Evolutionary conservation across 2,329 filamentous ascomycete species (phyloP).

Genomic region (Ophiostoma quercus): DNA sequence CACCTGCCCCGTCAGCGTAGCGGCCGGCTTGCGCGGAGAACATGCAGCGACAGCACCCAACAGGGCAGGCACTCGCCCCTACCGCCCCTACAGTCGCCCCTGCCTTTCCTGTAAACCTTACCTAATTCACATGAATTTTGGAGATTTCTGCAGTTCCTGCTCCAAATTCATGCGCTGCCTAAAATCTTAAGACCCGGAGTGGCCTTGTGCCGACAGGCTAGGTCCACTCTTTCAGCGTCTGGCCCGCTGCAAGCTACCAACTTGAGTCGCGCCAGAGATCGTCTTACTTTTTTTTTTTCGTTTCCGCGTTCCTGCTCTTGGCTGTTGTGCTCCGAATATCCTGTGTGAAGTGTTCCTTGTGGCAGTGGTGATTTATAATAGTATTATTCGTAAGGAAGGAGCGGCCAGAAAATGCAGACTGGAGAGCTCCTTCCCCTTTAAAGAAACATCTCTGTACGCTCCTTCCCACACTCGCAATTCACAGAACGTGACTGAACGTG

Average conservation of each 20-base stretch:
- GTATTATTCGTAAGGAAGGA: neutral
- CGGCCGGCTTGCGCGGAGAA: neutral
- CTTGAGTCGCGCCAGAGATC: slow-evolving; percentile 14
- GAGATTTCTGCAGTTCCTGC: neutral
- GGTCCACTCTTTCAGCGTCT: slow-evolving; percentile 11
- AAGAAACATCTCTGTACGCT: neutral
- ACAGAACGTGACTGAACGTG: slow-evolving; percentile 1
- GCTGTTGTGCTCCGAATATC: neutral
- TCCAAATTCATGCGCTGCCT: slow-evolving; percentile 2
- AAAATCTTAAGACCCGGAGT: slow-evolving; percentile 12
- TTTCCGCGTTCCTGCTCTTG: slow-evolving; percentile 8
- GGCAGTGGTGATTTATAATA: neutral
- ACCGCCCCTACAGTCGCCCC: neutral
- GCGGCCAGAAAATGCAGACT: neutral
- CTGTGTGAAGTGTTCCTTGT: neutral
- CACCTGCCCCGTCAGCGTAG: neutral
- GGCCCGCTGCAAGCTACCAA: slow-evolving; percentile 7
- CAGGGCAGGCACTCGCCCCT: neutral
- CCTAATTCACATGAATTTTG: neutral
- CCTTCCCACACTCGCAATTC: neutral
- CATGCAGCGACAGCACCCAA: neutral
- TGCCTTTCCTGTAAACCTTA: neutral
- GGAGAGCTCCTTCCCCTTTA: neutral
- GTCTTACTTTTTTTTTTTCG: slow-evolving; percentile 11
- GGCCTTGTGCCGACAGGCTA: slow-evolving; percentile 9